Evolutionary conservation across 1,139 yeast genomes (phyloP).

Genomic region (Candida frijolesensis): DNA sequence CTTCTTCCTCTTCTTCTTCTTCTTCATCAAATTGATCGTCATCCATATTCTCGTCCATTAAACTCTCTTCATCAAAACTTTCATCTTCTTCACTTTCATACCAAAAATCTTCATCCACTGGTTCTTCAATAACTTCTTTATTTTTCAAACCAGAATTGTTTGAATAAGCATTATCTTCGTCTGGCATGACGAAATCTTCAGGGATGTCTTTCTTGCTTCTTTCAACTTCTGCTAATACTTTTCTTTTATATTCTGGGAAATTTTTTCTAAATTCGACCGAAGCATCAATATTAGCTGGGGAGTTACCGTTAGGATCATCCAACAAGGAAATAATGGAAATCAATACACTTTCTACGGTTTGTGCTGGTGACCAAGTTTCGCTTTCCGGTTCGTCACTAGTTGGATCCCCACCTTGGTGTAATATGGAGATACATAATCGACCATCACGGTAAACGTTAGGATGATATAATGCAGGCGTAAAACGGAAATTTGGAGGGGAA

Average conservation of each 20-base stretch:
- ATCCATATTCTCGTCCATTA: slow-evolving; percentile 55
- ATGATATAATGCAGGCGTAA: slow-evolving; percentile 93
- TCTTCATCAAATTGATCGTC: slow-evolving; percentile 61
- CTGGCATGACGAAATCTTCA: slow-evolving; percentile 81
- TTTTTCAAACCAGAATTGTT: slow-evolving; percentile 34
- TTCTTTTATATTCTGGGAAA: slow-evolving; percentile 75
- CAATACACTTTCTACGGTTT: slow-evolving; percentile 87
- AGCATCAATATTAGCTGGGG: slow-evolving; percentile 97
- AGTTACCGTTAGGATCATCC: slow-evolving; percentile 89
- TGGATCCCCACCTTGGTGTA: slow-evolving; percentile 88
- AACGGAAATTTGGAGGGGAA: slow-evolving; percentile 87
- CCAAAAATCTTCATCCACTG: slow-evolving; percentile 84
- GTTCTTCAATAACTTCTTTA: slow-evolving; percentile 58
- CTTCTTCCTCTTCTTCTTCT: slow-evolving; percentile 53
- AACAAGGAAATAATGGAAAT: slow-evolving; percentile 86
- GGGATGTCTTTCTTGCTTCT: slow-evolving; percentile 86
- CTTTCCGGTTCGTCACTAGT: slow-evolving; percentile 89
- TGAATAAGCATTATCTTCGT: slow-evolving; percentile 61
- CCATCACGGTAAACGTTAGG: slow-evolving; percentile 96
- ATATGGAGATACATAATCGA: slow-evolving; percentile 84
- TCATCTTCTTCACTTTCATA: slow-evolving; percentile 66
- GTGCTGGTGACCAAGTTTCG: slow-evolving; percentile 97
- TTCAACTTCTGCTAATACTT: slow-evolving; percentile 81
- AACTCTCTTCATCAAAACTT: slow-evolving; percentile 55
- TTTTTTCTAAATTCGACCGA: slow-evolving; percentile 88